Percentiles rank a stretch among this genome's conserved stretches.
These are phyloP conservation scores for Stagonosporopsis cucurbitacearum DNA, from an alignment of 2,329 filamentous ascomycete genomes.

Conservation along the genomic window DNA sequence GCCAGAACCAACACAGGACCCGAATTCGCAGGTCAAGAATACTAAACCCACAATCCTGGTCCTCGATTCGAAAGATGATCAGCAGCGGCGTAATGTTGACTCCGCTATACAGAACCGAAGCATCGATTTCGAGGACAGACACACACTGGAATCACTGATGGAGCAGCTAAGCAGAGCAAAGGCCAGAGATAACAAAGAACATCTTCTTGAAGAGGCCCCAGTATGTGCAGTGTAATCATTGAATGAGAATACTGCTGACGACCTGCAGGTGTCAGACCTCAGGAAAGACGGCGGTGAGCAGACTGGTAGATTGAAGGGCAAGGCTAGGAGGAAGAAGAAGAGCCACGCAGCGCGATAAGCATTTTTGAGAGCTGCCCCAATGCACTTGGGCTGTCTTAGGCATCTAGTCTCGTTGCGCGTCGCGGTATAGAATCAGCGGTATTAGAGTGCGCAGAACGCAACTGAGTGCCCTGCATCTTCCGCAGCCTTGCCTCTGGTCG, in stretches of 20 bases:
- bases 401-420: not conserved
- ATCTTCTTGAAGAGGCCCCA: not conserved
- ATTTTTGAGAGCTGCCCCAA: not conserved
- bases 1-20: not conserved
- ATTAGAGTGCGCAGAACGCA: not conserved
- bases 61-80: not conserved
- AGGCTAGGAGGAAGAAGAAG: constrained; percentile 8
- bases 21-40: not conserved
- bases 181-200: not conserved
- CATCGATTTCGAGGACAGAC: constrained; percentile 3
- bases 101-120: not conserved
- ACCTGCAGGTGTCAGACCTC: not conserved
- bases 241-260: not conserved
- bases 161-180: not conserved
- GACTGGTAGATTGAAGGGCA: constrained; percentile 8
- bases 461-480: not conserved
- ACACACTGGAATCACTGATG: constrained; percentile 5
- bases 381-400: not conserved
- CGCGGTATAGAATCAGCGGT: not conserved
- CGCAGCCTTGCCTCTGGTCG: not conserved
- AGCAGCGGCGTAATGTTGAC: constrained; percentile 4
- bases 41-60: not conserved
- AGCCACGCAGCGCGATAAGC: not conserved
- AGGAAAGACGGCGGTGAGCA: not conserved
- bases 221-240: not conserved